Percentiles rank a stretch among this genome's conserved stretches.
Evolutionary conservation across 2,329 filamentous ascomycete species (phyloP).

Genomic region (Fusarium mundagurra): DNA sequence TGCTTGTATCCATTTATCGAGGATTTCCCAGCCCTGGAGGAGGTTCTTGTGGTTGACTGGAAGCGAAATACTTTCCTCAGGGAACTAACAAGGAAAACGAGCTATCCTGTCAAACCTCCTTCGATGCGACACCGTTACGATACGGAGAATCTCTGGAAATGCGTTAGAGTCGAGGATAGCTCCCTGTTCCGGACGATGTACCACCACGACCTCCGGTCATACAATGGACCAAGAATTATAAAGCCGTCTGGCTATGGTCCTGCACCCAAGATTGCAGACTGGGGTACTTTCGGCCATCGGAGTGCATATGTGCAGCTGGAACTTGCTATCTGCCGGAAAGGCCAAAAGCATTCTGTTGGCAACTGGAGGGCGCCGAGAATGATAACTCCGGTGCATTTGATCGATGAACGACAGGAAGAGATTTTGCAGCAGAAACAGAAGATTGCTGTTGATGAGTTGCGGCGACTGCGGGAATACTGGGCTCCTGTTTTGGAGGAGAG

Average conservation of each 20-base stretch:
- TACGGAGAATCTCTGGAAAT: background rate
- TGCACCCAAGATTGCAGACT: background rate
- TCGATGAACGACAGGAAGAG: background rate
- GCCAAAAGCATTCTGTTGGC: too few species aligned
- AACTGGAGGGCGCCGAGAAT: background rate
- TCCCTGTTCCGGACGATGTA: background rate
- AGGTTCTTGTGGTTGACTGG: background rate
- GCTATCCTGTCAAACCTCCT: background rate
- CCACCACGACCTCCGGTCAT: too few species aligned
- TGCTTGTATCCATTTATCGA: background rate
- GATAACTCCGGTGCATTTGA: background rate
- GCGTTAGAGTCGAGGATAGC: background rate
- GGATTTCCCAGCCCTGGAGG: background rate
- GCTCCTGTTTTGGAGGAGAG: background rate
- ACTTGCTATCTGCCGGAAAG: background rate
- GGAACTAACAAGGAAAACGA: background rate
- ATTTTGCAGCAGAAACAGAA: background rate
- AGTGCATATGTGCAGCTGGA: background rate
- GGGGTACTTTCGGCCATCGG: background rate
- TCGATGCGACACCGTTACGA: background rate
- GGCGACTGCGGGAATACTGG: background rate
- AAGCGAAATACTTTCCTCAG: background rate
- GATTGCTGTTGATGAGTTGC: background rate
- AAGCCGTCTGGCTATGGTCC: too few species aligned
- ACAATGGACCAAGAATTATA: background rate